These are phyloP conservation scores for Termitomyces titanicus DNA, from an alignment of 768 basidiomycete species.

Conservation along the genomic window DNA sequence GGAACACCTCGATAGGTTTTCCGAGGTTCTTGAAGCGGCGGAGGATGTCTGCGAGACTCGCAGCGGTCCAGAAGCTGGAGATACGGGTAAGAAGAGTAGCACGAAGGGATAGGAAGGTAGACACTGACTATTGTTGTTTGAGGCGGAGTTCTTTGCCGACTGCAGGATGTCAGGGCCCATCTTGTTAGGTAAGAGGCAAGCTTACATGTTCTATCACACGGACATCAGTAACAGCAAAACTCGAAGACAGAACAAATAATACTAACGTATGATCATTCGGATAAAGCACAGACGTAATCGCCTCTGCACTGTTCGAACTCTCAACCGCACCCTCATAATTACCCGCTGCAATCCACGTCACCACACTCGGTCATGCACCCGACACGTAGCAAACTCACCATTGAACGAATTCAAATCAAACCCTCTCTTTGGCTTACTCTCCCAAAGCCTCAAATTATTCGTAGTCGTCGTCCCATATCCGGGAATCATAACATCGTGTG, in stretches of 20 bases:
- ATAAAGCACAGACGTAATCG: slow-evolving; percentile 93
- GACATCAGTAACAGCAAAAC: not conserved
- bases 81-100: not conserved
- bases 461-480: slow-evolving; percentile 81
- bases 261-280: slow-evolving; percentile 86
- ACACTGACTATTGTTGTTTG: slow-evolving; percentile 83
- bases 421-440: slow-evolving; percentile 81
- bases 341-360: slow-evolving; percentile 53
- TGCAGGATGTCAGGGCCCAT: slow-evolving; percentile 23
- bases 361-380: not conserved
- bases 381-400: slow-evolving; percentile 36
- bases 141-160: slow-evolving; percentile 86
- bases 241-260: slow-evolving; percentile 6
- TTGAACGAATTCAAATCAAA: slow-evolving; percentile 97
- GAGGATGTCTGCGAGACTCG: slow-evolving; percentile 84
- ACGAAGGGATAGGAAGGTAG: not conserved
- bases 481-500: slow-evolving; percentile 94
- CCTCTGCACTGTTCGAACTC: slow-evolving; percentile 84
- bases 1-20: slow-evolving; percentile 74
- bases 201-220: slow-evolving; percentile 40
- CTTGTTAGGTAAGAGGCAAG: no score
- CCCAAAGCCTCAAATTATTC: slow-evolving; percentile 87
- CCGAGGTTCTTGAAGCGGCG: slow-evolving; percentile 90
- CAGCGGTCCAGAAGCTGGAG: slow-evolving; percentile 79
- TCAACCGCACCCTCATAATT: slow-evolving; percentile 91